A percentile compares a stretch with the other conserved stretches of the same genome.
Conservation (phyloP, 495 filamentous ascomycete genomes). For the Penicillium chermesinum region DNA sequence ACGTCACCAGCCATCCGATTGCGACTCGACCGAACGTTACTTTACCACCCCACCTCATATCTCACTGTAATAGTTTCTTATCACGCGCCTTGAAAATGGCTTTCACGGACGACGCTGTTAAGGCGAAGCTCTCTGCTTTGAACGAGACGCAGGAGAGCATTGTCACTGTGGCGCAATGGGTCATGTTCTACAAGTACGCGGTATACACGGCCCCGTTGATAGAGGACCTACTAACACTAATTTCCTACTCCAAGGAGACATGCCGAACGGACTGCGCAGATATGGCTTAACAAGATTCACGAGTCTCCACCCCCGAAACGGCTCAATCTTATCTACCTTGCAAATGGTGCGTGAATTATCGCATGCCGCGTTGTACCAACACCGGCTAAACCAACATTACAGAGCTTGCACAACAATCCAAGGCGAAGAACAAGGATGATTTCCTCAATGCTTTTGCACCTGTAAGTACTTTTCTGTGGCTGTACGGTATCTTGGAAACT, state of each 20-base stretch:
- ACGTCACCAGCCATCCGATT: neutral
- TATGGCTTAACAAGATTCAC: conserved; percentile 85
- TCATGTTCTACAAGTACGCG: conserved; percentile 93
- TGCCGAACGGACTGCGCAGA: conserved; percentile 77
- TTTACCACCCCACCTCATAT: neutral
- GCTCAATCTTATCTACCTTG: conserved; percentile 88
- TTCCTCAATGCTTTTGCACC: conserved; percentile 88
- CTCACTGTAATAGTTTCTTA: neutral
- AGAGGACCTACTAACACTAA: conserved; percentile 19
- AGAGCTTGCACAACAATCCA: conserved; percentile 96
- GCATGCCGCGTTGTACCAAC: neutral
- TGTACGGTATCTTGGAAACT: conserved; percentile 6
- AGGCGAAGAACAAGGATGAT: conserved; percentile 82
- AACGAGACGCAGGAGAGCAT: conserved; percentile 97
- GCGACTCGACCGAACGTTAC: neutral
- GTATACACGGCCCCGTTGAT: conserved; percentile 1
- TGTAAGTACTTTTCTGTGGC: conserved; percentile 30
- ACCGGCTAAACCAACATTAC: conserved; percentile 24
- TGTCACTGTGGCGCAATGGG: conserved; percentile 93
- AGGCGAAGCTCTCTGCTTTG: conserved; percentile 87
- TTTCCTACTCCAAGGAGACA: conserved; percentile 58
- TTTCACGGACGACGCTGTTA: conserved; percentile 88
- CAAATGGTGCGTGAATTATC: conserved; percentile 67
- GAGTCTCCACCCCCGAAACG: conserved; percentile 78
- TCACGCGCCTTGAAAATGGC: conserved; percentile 54